Conservation (phyloP, 164 flowering plant genomes). For the grape (Vitis vinifera) region ASM3070453v1 NC_081807.1:3322001-3322500, state of each 20-base stretch:
- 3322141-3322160: neutral
- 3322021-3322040: constrained; percentile 31
- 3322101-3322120: neutral
- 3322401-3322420: too few relatives aligned
- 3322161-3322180: neutral
- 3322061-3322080: constrained; percentile 33
- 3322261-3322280: neutral
- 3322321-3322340: too few relatives aligned
- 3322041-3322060: constrained; percentile 29
- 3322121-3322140: neutral
- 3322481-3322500: too few relatives aligned
- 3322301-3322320: neutral
- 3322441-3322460: too few relatives aligned
- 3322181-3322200: neutral
- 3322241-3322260: neutral
- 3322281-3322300: neutral
- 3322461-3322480: too few relatives aligned
- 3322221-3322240: neutral
- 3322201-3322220: neutral
- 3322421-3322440: too few relatives aligned
- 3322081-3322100: constrained; percentile 15
- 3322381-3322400: too few relatives aligned
- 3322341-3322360: too few relatives aligned
- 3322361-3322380: too few relatives aligned
- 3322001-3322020: constrained; percentile 28